Evolutionary conservation across 352 stramenopile genomes (phyloP), one percentile per base, ranked within the genome.

Genomic region (Salisapilia sapeloensis): DNA sequence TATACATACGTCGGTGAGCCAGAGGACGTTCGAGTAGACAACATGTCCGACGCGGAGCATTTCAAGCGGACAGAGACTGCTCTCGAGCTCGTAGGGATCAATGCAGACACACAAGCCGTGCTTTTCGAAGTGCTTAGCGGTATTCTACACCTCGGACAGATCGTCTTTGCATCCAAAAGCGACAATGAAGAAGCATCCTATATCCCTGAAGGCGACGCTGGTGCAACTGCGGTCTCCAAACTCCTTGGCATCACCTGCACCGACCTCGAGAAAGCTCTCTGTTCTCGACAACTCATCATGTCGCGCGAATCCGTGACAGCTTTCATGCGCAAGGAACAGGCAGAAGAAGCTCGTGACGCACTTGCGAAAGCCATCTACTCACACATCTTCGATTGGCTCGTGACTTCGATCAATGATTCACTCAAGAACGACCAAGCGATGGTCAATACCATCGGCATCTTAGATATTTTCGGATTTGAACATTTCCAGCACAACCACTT

Each of bases 391-490:
- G 63, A 86, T 29, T 94, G 75, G 51, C 75, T 97, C 41, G 87
- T 96, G 4, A 24, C 41, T 17, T 50, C 62, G 23, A 96, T 98
- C 48, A 98, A 98, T 59, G 40, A 54, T 22, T 96, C 79, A 30
- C 55, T 90, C 18, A 53, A 62, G 14, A 59, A 86, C 28, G 75
- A 87, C 40, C 48, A 46, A n/a, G 58, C 81, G 40, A 87, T 82
- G 65, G 28, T 60, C 33, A 77, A 89, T 40, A 65, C 85, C 25
- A 89, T 97, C 24, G 93, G 93, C 31, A 86, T 99, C 29, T 60
- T 99, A 34, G 94, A 99, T 79, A 99, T 99, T 48, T 99, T 98
- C 47, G 94, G 94, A 30, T 99, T 99, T 47, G 94, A 99, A 62
- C 93, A 94, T 50, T 99, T 99, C 60, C 92, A 93, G 42, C 72